A percentile compares a stretch with the other conserved stretches of the same genome.
phyloP scores from a whole-genome alignment of 805 yeast genomes.

The Lipomyces anomalus region DNA sequence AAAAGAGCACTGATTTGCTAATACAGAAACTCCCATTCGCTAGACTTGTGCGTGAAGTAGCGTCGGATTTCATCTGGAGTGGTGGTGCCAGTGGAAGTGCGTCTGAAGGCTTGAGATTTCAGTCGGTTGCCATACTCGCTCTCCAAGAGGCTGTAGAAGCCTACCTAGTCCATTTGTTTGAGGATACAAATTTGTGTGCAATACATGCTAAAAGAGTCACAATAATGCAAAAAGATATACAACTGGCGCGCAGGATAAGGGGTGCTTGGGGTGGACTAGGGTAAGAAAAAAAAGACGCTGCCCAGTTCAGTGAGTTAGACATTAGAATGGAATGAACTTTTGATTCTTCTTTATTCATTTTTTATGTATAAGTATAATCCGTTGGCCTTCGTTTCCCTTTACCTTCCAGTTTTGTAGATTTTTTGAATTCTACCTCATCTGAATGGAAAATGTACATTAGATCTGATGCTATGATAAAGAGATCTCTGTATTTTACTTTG shows the following conservation, averaged over 20 bases:
- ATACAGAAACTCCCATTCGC: constrained; percentile 97
- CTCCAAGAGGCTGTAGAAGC: constrained; percentile 98
- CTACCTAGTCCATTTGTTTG: constrained; percentile 89
- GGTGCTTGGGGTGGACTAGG: constrained; percentile 47
- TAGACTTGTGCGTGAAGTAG: constrained; percentile 92
- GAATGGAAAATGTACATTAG: too few relatives aligned
- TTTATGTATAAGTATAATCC: too few relatives aligned
- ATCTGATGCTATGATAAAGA: too few relatives aligned
- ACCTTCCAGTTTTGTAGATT: too few relatives aligned
- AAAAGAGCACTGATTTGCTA: constrained; percentile 89
- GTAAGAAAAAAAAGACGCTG: too few relatives aligned
- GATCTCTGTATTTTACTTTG: too few relatives aligned
- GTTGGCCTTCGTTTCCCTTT: too few relatives aligned
- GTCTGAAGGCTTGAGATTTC: constrained; percentile 74
- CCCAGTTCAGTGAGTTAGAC: too few relatives aligned
- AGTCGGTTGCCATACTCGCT: constrained; percentile 95
- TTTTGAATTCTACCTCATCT: too few relatives aligned
- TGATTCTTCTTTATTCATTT: too few relatives aligned
- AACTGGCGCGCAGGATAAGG: constrained; percentile 95
- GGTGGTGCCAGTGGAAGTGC: constrained; percentile 11
- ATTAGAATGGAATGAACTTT: too few relatives aligned
- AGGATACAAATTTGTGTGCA: constrained; percentile 97
- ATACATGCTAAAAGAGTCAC: constrained; percentile 99
- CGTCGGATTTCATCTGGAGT: constrained; percentile 72
- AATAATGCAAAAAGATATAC: constrained; percentile 96